Base-by-base conservation (phyloP, 129 eudicot species). In the Erigeron canadensis region DNA sequence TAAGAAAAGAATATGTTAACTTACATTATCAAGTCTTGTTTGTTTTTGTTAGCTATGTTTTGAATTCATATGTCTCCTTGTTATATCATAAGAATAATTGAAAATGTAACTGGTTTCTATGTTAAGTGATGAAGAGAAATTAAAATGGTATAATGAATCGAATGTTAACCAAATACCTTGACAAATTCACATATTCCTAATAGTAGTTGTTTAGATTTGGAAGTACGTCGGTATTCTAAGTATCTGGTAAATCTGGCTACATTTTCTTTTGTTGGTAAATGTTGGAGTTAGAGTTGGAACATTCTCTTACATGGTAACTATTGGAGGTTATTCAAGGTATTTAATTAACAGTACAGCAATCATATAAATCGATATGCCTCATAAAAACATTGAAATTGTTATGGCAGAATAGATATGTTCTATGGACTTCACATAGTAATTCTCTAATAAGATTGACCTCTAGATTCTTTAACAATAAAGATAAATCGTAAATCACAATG, bases 361-460 rank as follows among this genome's bases (percentile, higher is more conserved):
- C n/a, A 21, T 40, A n/a, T 17, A 40, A 15, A 48, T 4, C 51
- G 7, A 63, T 18, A 18, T 5, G 47, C 61, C 63, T 28, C 38
- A 10, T 16, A 2, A 70, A 40, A 21, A 41, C 11, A 37, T 55
- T 12, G 10, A 39, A 42, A 12, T 16, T 59, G 8, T 37, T 38
- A 18, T 5, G 18, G 28, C 2, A 38, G 10, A 16, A 10, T 19
- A 17, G 38, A 18, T 38, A 53, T 17, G 63, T 57, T 9, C 10
- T 45, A 16, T 37, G 50, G 37, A 53, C 16, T 51, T 69, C n/a
- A 48, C 73, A 69, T 51, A 28, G 51, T 69, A 50, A 16, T 17
- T 16, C 16, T 69, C 37, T 7, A 2, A 40, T 56, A 41, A 22
- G 34, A 54, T 70, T 47, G 7, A 23, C 13, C 13, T 34, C 28